Conservation (phyloP, 139 green algal species). For the Bryopsis sp. region DNA sequence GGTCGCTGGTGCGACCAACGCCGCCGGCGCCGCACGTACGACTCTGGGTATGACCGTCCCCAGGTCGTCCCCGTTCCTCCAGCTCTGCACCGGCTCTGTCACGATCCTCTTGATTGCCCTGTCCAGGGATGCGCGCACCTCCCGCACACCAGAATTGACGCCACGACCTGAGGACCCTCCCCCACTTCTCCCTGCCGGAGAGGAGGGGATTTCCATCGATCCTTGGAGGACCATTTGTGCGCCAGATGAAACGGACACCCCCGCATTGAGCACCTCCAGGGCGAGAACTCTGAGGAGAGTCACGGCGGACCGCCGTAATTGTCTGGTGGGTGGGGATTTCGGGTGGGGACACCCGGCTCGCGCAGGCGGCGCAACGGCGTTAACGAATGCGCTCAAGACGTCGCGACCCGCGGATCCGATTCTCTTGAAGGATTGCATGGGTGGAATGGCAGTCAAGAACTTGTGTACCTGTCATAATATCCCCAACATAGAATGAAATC, state of each 20-base stretch:
- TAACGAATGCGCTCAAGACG: neutral
- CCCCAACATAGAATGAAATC: no score
- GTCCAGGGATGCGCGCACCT: constrained; percentile 22
- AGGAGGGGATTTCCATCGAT: neutral
- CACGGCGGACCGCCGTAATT: constrained; percentile 16
- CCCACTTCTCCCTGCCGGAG: neutral
- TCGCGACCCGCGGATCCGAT: constrained; percentile 1
- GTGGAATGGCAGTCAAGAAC: constrained; percentile 55
- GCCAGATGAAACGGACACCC: constrained; percentile 28
- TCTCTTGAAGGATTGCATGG: constrained; percentile 35
- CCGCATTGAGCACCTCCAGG: constrained; percentile 39
- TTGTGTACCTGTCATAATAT: constrained; percentile 64
- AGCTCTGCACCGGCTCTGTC: neutral
- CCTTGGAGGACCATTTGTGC: constrained; percentile 36
- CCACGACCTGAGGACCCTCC: constrained; percentile 17
- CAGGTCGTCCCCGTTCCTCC: neutral
- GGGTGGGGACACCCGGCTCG: neutral
- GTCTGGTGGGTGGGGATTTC: constrained; percentile 1
- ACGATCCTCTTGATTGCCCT: constrained; percentile 13
- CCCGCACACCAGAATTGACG: constrained; percentile 25
- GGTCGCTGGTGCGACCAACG: constrained; percentile 15
- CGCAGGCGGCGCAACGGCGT: neutral
- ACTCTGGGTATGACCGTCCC: neutral
- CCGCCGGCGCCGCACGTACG: constrained; percentile 16
- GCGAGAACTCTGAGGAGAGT: constrained; percentile 31